Percentiles rank a stretch among this genome's conserved stretches.
Evolutionary conservation across 225 moss, liverwort and hornwort genomes (phyloP).

Genomic region (Sphagnum contortum): DNA sequence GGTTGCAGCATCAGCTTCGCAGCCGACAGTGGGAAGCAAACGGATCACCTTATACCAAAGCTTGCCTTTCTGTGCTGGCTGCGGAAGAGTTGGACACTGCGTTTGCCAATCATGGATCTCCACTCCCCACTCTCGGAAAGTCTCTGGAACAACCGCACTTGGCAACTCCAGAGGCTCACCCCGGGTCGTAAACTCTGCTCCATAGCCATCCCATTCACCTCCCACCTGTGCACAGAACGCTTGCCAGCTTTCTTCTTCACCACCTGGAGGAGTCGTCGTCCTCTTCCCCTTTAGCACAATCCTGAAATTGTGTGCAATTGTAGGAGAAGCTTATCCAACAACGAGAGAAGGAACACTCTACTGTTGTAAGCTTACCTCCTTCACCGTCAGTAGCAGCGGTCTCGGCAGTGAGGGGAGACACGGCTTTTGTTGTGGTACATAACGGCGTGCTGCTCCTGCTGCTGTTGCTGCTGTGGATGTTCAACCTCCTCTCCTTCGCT

Average conservation of each 20-base stretch:
- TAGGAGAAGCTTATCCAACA: too few species aligned
- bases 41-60: conserved; percentile 56
- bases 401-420: too few species aligned
- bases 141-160: conserved; percentile 55
- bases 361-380: too few species aligned
- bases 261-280: not conserved
- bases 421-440: too few species aligned
- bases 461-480: too few species aligned
- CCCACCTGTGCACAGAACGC: conserved; percentile 47
- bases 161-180: conserved; percentile 68
- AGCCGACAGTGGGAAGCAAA: conserved; percentile 74
- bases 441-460: too few species aligned
- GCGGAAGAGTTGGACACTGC: conserved; percentile 64
- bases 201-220: conserved; percentile 91
- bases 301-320: too few species aligned
- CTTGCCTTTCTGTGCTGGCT: conserved; percentile 19
- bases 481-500: too few species aligned
- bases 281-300: not conserved
- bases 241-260: conserved; percentile 26
- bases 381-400: too few species aligned
- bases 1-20: conserved; percentile 92
- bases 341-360: too few species aligned
- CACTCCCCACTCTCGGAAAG: conserved; percentile 66
- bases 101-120: conserved; percentile 77
- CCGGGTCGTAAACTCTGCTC: conserved; percentile 58